Evolutionary conservation across 108 stramenopile species (phyloP).

Genomic region (Heterococcus sp.): DNA sequence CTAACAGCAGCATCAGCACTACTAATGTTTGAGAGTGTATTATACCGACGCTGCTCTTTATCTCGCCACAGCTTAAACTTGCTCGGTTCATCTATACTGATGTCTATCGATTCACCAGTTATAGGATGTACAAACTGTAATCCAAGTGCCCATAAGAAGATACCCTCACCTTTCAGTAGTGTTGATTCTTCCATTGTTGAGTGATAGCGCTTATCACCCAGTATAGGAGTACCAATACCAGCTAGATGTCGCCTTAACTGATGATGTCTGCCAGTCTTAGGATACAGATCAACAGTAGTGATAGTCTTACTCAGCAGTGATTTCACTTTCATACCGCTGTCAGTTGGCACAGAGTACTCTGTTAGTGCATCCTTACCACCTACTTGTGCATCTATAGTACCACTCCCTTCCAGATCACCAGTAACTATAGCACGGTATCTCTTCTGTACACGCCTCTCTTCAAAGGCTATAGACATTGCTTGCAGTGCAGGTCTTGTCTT

Average conservation of each 20-base stretch:
- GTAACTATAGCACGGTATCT: slow-evolving; percentile 37
- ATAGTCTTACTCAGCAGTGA: slow-evolving; percentile 16
- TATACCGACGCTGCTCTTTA: slow-evolving; percentile 5
- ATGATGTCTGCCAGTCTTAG: slow-evolving; percentile 35
- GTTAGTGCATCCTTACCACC: slow-evolving; percentile 19
- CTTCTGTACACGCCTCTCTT: slow-evolving; percentile 29
- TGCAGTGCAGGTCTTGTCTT: slow-evolving; percentile 42
- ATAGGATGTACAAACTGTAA: slow-evolving; percentile 18
- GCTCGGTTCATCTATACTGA: slow-evolving; percentile 5
- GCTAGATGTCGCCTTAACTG: slow-evolving; percentile 43
- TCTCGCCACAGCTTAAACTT: slow-evolving; percentile 18
- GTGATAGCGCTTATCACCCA: slow-evolving; percentile 43
- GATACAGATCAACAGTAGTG: slow-evolving; percentile 46
- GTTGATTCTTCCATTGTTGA: neutral
- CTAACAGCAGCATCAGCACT: neutral
- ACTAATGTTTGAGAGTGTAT: neutral
- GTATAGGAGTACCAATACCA: slow-evolving; percentile 26
- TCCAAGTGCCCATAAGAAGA: slow-evolving; percentile 5
- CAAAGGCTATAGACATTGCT: slow-evolving; percentile 1
- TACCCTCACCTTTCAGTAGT: neutral
- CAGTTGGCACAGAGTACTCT: slow-evolving; percentile 2
- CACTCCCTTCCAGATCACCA: slow-evolving; percentile 36
- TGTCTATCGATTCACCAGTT: slow-evolving; percentile 16
- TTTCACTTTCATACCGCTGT: slow-evolving; percentile 1
- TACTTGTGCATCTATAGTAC: slow-evolving; percentile 18